Base-by-base conservation (phyloP, 352 stramenopile species). In the Pythium dissotocum region DNA sequence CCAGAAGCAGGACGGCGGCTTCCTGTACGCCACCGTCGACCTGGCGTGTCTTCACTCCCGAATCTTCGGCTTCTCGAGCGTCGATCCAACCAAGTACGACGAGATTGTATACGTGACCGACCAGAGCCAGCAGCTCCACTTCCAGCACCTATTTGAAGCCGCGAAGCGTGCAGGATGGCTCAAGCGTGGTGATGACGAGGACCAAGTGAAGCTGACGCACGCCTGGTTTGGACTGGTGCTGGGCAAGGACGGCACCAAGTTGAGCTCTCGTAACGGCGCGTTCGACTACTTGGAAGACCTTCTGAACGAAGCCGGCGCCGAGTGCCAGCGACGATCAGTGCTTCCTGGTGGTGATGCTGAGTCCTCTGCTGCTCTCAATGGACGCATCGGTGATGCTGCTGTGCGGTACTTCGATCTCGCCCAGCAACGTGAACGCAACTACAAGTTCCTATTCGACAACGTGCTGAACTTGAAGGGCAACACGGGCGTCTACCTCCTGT, bases 401-500 rank as follows among this genome's bases (percentile, higher is more conserved):
- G 85, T 93, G 62, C 84, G 84, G 12, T 95, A 94, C 65, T 95
- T 93, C 62, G 88, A 95, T 56, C 67, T 95, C 26, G 82, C 85
- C 18, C 88, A 95, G 64, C 86, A 94, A 58, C 88, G 84, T 36
- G 85, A 92, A 61, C 78, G 84, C 60, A 93, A 91, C 70, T 93
- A 95, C 80, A 94, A 93, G 73, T 94, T 94, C 60, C 72, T 88
- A 14, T 93, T 92, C 56, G 85, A 90, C 71, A 83, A 89, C 32
- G 84, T 94, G 62, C 78, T 94, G 12, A 87, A 87, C 52, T 70
- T 93, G 40, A 93, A 91, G 69, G 88, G 85, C 59, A 94, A 94
- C 74, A 93, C 88, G 14, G 88, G 84, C 24, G 85, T 93, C 52
- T 95, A 93, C 63, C 77, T 94, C 55, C 77, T 95, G 74, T 95